Base-by-base conservation (phyloP, 208 protist species). In the Acanthamoeba sp. region DNA sequence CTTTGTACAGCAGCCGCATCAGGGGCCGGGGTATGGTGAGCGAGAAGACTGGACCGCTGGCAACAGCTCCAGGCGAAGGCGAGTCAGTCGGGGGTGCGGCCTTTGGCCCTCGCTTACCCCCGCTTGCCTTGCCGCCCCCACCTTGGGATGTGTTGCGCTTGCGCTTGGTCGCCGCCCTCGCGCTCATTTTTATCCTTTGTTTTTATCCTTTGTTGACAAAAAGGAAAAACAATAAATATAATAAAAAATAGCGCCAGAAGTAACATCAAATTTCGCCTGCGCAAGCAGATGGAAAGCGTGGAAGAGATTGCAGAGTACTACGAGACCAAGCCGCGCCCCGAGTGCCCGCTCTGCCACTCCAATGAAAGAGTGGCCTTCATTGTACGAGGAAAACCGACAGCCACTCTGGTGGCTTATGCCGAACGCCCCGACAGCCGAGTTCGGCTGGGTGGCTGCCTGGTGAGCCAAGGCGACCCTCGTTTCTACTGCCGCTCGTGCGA, bases 11-110 rank as follows among this genome's bases (percentile, higher is more conserved):
- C 1, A 87, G 78, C 0, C 78, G 78, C 78, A 87, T 57, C 12
- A 87, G 78, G 78, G 78, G 78, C n/a, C 78, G 24, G 7, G 78
- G 78, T 6, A 87, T 87, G 78, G 24, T 40, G 16, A 87, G 78
- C 38, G 38, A 24, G 24, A 80, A 80, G 71, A 34, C 32, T 24
- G 71, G 32, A 7, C 62, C 32, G 62, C 55, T 62, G 6, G 55
- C 55, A 24, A 7, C 29, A 20, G 62, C 6, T 3, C 29, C 22
- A 7, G 12, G 57, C 29, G 62, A 12, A 36, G 62, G 62, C 29
- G 62, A 71, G 16, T 71, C 62, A n/a, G n/a, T n/a, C 62, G 27
- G 22, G 22, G 32, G 7, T 38, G 62, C 12, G 27, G 29, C 62
- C 62, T 66, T 66, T 34, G 62, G 62, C 5, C 66, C 66, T 55